These are phyloP conservation scores for Parastagonospora avenae DNA, from an alignment of 2,329 filamentous ascomycete genomes.

Conservation along the genomic window DNA sequence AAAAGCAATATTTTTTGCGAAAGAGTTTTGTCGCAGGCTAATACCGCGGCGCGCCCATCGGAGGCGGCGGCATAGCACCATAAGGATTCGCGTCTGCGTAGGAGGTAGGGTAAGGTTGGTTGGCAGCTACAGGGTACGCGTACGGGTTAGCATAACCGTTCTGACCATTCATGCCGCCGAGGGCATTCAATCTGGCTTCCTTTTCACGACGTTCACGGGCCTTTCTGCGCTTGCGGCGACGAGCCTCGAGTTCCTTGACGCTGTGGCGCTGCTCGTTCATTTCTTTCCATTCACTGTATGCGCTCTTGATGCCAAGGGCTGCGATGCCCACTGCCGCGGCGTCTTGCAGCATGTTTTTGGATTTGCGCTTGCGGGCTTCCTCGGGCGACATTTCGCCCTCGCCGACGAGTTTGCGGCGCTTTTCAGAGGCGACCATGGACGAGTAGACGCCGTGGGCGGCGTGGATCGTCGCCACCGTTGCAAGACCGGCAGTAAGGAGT, in stretches of 20 bases:
- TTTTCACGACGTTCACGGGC: slow-evolving; percentile 49
- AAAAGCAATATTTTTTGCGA: neutral
- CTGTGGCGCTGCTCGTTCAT: slow-evolving; percentile 66
- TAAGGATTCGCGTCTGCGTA: slow-evolving; percentile 56
- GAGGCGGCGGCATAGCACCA: slow-evolving; percentile 47
- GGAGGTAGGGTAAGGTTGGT: slow-evolving; percentile 41
- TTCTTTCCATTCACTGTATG: slow-evolving; percentile 70
- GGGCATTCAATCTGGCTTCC: slow-evolving; percentile 51
- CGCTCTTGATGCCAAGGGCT: slow-evolving; percentile 69
- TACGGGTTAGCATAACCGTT: slow-evolving; percentile 44
- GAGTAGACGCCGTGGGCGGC: slow-evolving; percentile 69
- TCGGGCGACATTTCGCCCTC: slow-evolving; percentile 68
- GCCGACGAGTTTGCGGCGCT: slow-evolving; percentile 63
- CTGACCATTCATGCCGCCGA: slow-evolving; percentile 42
- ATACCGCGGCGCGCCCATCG: slow-evolving; percentile 47
- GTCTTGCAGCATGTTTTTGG: slow-evolving; percentile 68
- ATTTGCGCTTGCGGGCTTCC: slow-evolving; percentile 66
- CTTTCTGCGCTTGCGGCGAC: slow-evolving; percentile 54
- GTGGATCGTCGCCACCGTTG: slow-evolving; percentile 71
- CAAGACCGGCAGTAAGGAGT: slow-evolving; percentile 68
- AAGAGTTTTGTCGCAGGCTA: neutral
- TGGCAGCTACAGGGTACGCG: slow-evolving; percentile 45
- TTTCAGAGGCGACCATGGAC: slow-evolving; percentile 67
- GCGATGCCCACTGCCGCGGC: slow-evolving; percentile 70
- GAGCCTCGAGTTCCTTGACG: slow-evolving; percentile 59